Evolutionary conservation across 2,329 filamentous ascomycete species (phyloP).

Genomic region (Calonectria pauciramosa): DNA sequence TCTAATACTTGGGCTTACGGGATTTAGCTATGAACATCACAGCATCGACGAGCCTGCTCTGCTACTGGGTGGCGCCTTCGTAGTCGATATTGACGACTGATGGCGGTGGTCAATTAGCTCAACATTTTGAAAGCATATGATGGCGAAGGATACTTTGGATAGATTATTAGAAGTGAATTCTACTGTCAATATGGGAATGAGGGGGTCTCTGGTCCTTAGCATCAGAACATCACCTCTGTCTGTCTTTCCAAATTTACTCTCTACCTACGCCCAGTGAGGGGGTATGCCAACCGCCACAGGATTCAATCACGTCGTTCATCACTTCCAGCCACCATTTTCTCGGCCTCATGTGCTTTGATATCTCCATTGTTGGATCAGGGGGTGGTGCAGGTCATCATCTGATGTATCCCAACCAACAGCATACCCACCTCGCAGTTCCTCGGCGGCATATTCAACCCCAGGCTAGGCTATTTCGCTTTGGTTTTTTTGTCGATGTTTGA

Average conservation of each 20-base stretch:
- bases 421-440: neutral
- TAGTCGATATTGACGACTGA: slow-evolving; percentile 56
- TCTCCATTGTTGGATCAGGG: neutral
- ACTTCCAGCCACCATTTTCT: neutral
- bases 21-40: slow-evolving; percentile 80
- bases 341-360: neutral
- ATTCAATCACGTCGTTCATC: neutral
- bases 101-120: neutral
- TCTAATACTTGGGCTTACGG: slow-evolving; percentile 23
- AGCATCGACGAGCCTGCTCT: slow-evolving; percentile 85
- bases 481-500: neutral
- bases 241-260: neutral
- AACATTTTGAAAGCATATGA: neutral
- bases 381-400: neutral
- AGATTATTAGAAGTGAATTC: neutral
- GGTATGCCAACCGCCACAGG: neutral
- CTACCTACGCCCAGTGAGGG: neutral
- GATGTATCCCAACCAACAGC: neutral
- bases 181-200: neutral
- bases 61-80: slow-evolving; percentile 80
- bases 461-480: neutral
- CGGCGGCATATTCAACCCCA: neutral
- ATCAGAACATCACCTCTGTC: neutral
- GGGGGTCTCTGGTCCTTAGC: neutral
- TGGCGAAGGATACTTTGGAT: neutral